Evolutionary conservation across 495 filamentous ascomycete species (phyloP).

Genomic region (Hypomontagnella monticulosa): DNA sequence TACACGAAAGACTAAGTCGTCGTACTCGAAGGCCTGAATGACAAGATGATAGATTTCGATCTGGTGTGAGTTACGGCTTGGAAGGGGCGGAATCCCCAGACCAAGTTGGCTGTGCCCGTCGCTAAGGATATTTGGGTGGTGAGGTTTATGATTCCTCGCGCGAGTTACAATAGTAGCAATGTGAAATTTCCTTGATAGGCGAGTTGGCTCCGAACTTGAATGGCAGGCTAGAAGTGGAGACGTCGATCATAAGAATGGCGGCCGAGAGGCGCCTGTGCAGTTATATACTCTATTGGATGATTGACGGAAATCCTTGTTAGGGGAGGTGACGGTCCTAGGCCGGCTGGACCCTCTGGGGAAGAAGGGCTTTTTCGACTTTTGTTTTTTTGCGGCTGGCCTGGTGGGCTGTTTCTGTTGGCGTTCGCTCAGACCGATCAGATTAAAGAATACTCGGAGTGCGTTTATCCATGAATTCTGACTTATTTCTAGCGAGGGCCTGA

Average conservation of each 20-base stretch:
- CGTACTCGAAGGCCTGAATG: too few relatives aligned
- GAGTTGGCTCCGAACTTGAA: constrained; percentile 26
- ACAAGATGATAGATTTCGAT: too few relatives aligned
- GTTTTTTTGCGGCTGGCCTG: constrained; percentile 17
- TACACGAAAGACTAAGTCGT: too few relatives aligned
- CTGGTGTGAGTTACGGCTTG: constrained; percentile 5
- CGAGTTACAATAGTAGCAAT: neutral
- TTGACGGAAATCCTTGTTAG: constrained; percentile 33
- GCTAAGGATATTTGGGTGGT: neutral
- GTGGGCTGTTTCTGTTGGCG: neutral
- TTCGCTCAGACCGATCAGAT: neutral
- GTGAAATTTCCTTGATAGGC: constrained; percentile 31
- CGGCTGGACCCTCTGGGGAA: constrained; percentile 12
- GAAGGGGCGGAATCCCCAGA: constrained; percentile 24
- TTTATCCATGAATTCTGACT: constrained; percentile 16
- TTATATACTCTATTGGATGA: constrained; percentile 43
- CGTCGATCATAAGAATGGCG: constrained; percentile 43
- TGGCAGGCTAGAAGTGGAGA: constrained; percentile 42
- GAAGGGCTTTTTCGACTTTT: constrained; percentile 19
- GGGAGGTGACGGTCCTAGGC: constrained; percentile 15
- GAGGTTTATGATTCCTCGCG: neutral
- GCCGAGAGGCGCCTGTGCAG: constrained; percentile 46
- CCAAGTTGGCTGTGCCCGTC: constrained; percentile 13
- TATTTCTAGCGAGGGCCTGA: constrained; percentile 19
- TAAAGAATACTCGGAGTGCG: constrained; percentile 1